Conservation (phyloP, 202 grass and related monocot genomes). For the Zoysia matrella region DNA sequence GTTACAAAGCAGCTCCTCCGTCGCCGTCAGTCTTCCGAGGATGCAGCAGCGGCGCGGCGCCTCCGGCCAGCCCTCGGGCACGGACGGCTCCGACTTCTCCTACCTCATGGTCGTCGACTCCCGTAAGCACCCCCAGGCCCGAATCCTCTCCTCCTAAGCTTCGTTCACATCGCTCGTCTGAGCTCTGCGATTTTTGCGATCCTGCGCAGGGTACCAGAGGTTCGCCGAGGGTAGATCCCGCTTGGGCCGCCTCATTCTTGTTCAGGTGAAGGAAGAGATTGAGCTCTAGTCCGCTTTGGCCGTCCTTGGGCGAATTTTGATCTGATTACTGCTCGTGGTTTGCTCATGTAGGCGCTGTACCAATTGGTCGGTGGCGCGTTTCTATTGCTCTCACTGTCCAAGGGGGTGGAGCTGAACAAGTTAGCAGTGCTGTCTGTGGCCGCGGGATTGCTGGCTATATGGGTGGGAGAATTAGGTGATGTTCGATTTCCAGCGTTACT, state of each 20-base stretch:
- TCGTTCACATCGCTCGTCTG: neutral
- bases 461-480: conserved; percentile 87
- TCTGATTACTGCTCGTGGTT: conserved; percentile 40
- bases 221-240: conserved; percentile 73
- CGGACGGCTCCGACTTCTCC: conserved; percentile 92
- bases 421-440: conserved; percentile 59
- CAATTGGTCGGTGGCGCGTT: conserved; percentile 53
- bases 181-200: conserved; percentile 8
- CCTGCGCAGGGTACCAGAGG: conserved; percentile 81
- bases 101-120: conserved; percentile 81
- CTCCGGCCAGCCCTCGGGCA: conserved; percentile 67
- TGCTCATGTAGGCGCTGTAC: conserved; percentile 55
- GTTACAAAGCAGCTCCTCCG: neutral
- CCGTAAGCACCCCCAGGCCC: conserved; percentile 52
- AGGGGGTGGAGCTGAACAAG: conserved; percentile 53
- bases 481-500: conserved; percentile 2
- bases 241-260: conserved; percentile 64
- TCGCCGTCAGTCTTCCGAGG: conserved; percentile 21
- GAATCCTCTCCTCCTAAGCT: neutral
- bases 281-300: conserved; percentile 14
- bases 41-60: conserved; percentile 60
- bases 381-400: conserved; percentile 57
- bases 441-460: conserved; percentile 70
- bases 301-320: conserved; percentile 18
- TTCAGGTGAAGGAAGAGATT: conserved; percentile 55